phyloP scores from a whole-genome alignment of 805 yeast genomes.

The Nakazawaea holstii region DNA sequence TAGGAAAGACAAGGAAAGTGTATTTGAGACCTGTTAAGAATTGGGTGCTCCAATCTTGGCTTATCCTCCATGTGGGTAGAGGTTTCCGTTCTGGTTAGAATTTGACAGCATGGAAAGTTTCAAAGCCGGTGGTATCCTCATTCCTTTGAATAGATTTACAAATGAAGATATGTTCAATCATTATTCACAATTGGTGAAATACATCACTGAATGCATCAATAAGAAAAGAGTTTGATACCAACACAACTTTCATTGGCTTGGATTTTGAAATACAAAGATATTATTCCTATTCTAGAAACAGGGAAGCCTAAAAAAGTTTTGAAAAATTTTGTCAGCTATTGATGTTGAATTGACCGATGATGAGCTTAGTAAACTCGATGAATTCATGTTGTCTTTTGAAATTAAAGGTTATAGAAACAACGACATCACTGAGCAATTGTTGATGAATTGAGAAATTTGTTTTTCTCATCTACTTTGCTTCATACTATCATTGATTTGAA shows the following conservation, averaged over 20 bases:
- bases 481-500: no score
- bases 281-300: constrained; percentile 80
- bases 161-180: constrained; percentile 44
- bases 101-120: constrained; percentile 41
- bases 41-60: constrained; percentile 63
- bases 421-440: constrained; percentile 13
- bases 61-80: constrained; percentile 78
- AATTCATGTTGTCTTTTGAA: constrained; percentile 33
- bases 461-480: no score
- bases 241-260: constrained; percentile 74
- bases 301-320: constrained; percentile 54
- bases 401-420: constrained; percentile 41
- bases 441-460: no score
- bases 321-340: constrained; percentile 38
- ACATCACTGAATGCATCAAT: constrained; percentile 46
- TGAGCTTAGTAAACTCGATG: constrained; percentile 50
- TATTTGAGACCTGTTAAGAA: constrained; percentile 53
- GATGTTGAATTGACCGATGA: constrained; percentile 42
- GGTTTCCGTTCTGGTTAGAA: constrained; percentile 69
- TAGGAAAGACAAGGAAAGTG: constrained; percentile 66
- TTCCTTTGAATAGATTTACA: constrained; percentile 35
- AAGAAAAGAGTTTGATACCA: constrained; percentile 43
- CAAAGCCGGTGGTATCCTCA: constrained; percentile 52
- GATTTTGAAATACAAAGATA: constrained; percentile 43
- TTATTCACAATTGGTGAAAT: constrained; percentile 46